These are phyloP conservation scores for Metarhizium rileyi DNA, from an alignment of 2,329 filamentous ascomycete genomes.

Conservation along the genomic window DNA sequence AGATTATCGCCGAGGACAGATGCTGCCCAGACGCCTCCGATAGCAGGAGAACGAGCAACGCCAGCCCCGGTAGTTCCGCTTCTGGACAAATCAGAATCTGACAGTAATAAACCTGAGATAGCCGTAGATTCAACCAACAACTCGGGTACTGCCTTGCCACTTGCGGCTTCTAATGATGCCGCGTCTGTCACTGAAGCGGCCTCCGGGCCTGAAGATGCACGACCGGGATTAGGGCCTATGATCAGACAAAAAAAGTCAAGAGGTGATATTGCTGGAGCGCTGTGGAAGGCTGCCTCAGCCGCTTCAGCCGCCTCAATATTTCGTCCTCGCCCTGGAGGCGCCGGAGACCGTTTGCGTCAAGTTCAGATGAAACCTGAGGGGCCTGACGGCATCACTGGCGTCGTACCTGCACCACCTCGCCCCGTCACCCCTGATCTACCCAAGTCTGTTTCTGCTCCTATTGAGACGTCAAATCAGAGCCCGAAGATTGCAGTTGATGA, in stretches of 20 bases:
- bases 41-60: slow-evolving; percentile 14
- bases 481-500: not conserved
- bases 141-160: slow-evolving; percentile 15
- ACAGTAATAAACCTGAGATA: slow-evolving; percentile 6
- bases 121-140: slow-evolving; percentile 6
- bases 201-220: slow-evolving; percentile 24
- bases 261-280: slow-evolving; percentile 61
- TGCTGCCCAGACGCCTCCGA: slow-evolving; percentile 13
- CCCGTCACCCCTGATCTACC: slow-evolving; percentile 22
- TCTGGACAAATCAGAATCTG: slow-evolving; percentile 6
- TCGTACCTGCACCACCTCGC: slow-evolving; percentile 67
- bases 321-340: slow-evolving; percentile 80
- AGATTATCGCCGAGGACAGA: slow-evolving; percentile 38
- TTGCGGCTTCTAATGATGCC: slow-evolving; percentile 19
- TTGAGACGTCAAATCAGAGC: not conserved
- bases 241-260: slow-evolving; percentile 69
- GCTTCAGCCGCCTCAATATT: slow-evolving; percentile 48
- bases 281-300: slow-evolving; percentile 62
- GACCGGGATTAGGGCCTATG: slow-evolving; percentile 86
- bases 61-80: slow-evolving; percentile 4
- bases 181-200: slow-evolving; percentile 13
- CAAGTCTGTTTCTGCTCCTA: slow-evolving; percentile 15
- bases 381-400: slow-evolving; percentile 81
- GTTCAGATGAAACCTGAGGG: slow-evolving; percentile 52
- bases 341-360: slow-evolving; percentile 66